A percentile compares a stretch with the other conserved stretches of the same genome.
Conservation (phyloP, 1,284 basidiomycete species). For the Ustilago bromivora region DNA sequence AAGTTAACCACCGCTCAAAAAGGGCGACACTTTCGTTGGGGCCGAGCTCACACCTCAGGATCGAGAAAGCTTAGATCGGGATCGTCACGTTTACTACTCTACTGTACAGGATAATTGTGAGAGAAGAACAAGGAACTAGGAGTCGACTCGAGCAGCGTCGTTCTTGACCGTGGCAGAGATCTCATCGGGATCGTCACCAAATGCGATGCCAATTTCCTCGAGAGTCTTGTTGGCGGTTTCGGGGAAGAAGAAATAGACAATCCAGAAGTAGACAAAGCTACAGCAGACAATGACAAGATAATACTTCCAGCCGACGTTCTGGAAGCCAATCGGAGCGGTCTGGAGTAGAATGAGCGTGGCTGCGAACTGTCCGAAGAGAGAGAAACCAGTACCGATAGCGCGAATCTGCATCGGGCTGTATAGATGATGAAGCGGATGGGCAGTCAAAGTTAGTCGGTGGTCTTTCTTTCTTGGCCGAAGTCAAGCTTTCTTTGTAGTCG, state of each 20-base stretch:
- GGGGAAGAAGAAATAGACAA: constrained; percentile 3
- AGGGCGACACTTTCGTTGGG: too few relatives aligned
- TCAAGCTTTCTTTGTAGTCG: background rate
- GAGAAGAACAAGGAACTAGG: background rate
- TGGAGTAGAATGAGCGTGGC: constrained; percentile 2
- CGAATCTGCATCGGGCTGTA: constrained; percentile 6
- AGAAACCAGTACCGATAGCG: background rate
- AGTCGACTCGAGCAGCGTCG: background rate
- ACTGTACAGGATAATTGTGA: background rate
- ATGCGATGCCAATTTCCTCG: constrained; percentile 3
- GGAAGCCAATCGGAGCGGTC: constrained; percentile 5
- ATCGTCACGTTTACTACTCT: background rate
- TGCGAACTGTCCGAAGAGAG: constrained; percentile 3
- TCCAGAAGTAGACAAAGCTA: constrained; percentile 9
- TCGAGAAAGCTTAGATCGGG: background rate
- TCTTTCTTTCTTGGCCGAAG: background rate
- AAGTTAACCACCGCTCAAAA: too few relatives aligned
- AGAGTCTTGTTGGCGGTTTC: constrained; percentile 6
- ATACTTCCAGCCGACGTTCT: constrained; percentile 5
- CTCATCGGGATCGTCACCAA: constrained; percentile 3
- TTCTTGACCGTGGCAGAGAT: constrained; percentile 2
- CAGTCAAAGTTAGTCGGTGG: background rate
- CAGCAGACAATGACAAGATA: constrained; percentile 5
- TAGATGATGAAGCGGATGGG: background rate
- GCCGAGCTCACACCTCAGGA: background rate